Base-by-base conservation (phyloP, 192 early-diverging fungal species). In the Rhizophagus prolifer region DNA sequence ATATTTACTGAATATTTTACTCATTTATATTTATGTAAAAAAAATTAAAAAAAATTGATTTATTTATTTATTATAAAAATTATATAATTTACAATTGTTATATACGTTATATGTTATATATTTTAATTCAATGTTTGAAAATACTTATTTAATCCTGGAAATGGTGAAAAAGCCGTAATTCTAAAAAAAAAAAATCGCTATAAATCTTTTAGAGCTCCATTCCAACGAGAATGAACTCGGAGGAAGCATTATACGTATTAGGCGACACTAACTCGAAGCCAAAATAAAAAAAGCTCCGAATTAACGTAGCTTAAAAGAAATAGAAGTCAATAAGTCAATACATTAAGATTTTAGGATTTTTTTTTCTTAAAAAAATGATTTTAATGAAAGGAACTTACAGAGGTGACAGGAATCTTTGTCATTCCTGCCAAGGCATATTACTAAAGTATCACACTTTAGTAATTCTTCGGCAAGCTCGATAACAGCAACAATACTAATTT, bases 401-500 rank as follows among this genome's bases (percentile, higher is more conserved):
- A 76, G 34, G 12, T 58, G 1, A 0, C 58, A 19, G 19, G n/a
- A 16, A 0, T 58, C 9, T 68, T 68, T 76, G 3, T 76, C 47
- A 34, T 58, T 21, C 58, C 58, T 76, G 0, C 68, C 47, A 34
- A 76, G 47, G 16, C 75, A 76, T 21, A 76, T 65, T 4, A 76
- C 54, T 46, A 76, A 25, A 34, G 41, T 54, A n/a, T 30, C 2
- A 12, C 65, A 68, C 14, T 76, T 68, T 31, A 76, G 50, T 9
- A 46, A 75, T 58, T 76, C 75, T 68, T 76, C 75, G 3, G 75
- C 75, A 0, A 76, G 75, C 36, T 76, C 75, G 6, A 76, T 25
- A 9, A 68, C 23, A n/a, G 75, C 46, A 25, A 76, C 64, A 13
- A 76, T 59, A 21, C 75, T 76, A 58, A 68, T 28, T 12, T 44